These are phyloP conservation scores for Aspergillus luchuensis DNA, from an alignment of 2,329 filamentous ascomycete species.

Conservation along the genomic window DNA sequence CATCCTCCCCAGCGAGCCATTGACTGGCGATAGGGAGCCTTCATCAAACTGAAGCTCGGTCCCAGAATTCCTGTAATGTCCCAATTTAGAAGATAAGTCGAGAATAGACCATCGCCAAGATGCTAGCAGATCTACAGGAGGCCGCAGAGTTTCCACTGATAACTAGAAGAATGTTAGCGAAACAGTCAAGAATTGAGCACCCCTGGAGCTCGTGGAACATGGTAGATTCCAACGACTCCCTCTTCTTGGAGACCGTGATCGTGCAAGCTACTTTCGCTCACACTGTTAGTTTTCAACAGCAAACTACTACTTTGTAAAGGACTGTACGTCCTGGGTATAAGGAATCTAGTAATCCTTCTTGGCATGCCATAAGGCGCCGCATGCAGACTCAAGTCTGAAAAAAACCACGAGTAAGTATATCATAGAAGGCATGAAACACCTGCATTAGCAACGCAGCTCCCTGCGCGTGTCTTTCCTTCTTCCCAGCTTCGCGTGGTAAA, in stretches of 20 bases:
- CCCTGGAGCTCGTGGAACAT: background rate
- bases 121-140: background rate
- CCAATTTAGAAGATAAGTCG: background rate
- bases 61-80: background rate
- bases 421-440: background rate
- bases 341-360: background rate
- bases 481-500: too few species aligned
- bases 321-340: background rate
- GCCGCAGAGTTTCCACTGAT: background rate
- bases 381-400: background rate
- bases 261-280: background rate
- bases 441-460: background rate
- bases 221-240: background rate
- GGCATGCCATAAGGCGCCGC: background rate
- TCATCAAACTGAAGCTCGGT: background rate
- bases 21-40: background rate
- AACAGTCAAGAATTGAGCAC: background rate
- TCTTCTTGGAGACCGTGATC: background rate
- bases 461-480: background rate
- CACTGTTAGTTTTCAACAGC: too few species aligned
- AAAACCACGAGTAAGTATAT: background rate
- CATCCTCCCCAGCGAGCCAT: conserved; percentile 14
- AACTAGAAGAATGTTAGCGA: conserved; percentile 1
- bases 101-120: background rate
- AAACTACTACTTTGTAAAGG: background rate